Percentiles rank a stretch among this genome's conserved stretches.
phyloP scores from a whole-genome alignment of 768 basidiomycete genomes.

The Leccinellum albellum region DNA sequence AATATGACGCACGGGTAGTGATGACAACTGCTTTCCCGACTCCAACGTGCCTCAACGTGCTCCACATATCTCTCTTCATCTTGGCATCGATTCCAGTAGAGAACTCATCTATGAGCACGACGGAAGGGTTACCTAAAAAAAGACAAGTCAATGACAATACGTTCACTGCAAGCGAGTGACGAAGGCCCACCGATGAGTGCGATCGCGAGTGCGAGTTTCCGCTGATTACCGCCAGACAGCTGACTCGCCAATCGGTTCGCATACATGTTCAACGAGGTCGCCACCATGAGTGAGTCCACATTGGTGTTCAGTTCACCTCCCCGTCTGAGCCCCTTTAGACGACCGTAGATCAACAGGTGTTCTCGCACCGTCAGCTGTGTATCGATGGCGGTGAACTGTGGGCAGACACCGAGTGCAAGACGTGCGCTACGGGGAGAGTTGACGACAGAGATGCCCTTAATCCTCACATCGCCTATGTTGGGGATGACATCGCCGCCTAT shows the following conservation, averaged over 20 bases:
- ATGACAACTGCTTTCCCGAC: conserved; percentile 68
- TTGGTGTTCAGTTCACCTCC: conserved; percentile 50
- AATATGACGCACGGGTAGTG: conserved; percentile 54
- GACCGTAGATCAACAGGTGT: conserved; percentile 68
- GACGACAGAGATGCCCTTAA: conserved; percentile 63
- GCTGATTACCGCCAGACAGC: conserved; percentile 75
- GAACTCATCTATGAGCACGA: conserved; percentile 79
- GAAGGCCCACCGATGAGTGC: conserved; percentile 56
- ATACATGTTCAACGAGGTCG: conserved; percentile 56
- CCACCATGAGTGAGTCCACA: conserved; percentile 54
- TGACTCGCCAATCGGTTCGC: conserved; percentile 70
- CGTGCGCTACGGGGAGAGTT: conserved; percentile 61
- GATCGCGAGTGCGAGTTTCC: conserved; percentile 73
- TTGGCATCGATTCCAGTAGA: conserved; percentile 81
- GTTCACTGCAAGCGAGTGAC: neutral
- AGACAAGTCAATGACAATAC: neutral
- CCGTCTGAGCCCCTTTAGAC: conserved; percentile 60
- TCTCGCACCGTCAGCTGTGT: conserved; percentile 73
- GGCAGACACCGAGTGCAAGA: conserved; percentile 73
- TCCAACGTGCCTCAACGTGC: conserved; percentile 59
- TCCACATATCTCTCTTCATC: conserved; percentile 84
- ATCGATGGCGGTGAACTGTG: conserved; percentile 83
- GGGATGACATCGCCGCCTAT: conserved; percentile 67
- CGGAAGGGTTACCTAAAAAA: conserved; percentile 62
- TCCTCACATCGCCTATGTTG: conserved; percentile 63